These are phyloP conservation scores for Xylariaceae sp. DNA, from an alignment of 2,329 filamentous ascomycete genomes.

Conservation along the genomic window DNA sequence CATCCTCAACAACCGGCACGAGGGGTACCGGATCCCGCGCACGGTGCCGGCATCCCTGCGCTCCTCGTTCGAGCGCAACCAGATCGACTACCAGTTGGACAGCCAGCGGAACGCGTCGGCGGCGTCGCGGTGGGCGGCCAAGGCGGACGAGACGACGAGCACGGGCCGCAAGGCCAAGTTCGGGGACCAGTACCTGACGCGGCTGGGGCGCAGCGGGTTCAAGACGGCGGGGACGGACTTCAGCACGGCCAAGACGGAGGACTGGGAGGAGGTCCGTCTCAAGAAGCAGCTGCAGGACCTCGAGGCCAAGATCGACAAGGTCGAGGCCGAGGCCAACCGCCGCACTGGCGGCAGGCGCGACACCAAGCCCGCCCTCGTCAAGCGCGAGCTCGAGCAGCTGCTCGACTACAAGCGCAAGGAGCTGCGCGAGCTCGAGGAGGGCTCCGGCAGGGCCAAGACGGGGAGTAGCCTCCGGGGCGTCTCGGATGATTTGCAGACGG, in stretches of 20 bases:
- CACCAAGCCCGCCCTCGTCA: slow-evolving; percentile 86
- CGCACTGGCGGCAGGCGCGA: slow-evolving; percentile 66
- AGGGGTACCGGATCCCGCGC: slow-evolving; percentile 91
- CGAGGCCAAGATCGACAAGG: slow-evolving; percentile 82
- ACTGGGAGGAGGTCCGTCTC: slow-evolving; percentile 92
- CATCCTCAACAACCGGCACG: slow-evolving; percentile 93
- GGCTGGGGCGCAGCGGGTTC: slow-evolving; percentile 82
- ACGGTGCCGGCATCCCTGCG: slow-evolving; percentile 89
- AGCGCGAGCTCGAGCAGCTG: slow-evolving; percentile 90
- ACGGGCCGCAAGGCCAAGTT: slow-evolving; percentile 96
- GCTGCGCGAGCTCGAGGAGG: slow-evolving; percentile 74
- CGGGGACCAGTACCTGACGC: slow-evolving; percentile 92
- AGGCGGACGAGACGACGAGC: slow-evolving; percentile 76
- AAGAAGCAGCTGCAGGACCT: slow-evolving; percentile 91
- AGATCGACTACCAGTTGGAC: slow-evolving; percentile 95
- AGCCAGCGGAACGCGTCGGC: slow-evolving; percentile 65
- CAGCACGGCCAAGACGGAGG: slow-evolving; percentile 75
- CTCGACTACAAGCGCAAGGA: slow-evolving; percentile 91
- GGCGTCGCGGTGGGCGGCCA: slow-evolving; percentile 76
- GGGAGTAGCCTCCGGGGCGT: slow-evolving; percentile 77
- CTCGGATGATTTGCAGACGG: slow-evolving; percentile 81
- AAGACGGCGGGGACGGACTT: slow-evolving; percentile 89
- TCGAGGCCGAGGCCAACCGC: slow-evolving; percentile 73
- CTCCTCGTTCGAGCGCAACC: slow-evolving; percentile 88
- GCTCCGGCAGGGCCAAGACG: slow-evolving; percentile 66